Evolutionary conservation across 352 stramenopile genomes (phyloP), one percentile per base, ranked within the genome.

Genomic region (Albugo candida): DNA sequence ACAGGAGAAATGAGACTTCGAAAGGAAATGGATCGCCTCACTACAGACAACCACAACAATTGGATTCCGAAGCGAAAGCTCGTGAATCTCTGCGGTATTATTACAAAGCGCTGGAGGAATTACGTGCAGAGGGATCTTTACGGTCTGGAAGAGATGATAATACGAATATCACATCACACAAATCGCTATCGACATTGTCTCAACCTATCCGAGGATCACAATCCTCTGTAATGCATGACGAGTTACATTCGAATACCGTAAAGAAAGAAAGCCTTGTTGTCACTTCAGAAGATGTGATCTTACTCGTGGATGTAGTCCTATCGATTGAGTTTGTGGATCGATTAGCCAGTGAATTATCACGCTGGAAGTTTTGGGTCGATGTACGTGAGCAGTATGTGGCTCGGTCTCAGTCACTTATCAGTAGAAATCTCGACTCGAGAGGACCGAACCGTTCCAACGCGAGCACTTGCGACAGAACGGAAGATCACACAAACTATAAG

Each of bases 351-450:
- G 73, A 85, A 54, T 56, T 83, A 13, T 81, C 68, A n/a, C 62
- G 70, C 0, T 85, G 70, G 70, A 70, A 85, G 49, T 85, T 85
- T 38, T 85, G 73, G 68, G 70, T 85, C 13, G 73, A 85, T 36
- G 53, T 83, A 12, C 68, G 73, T 1, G 70, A 85, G 36, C 76
- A 78, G 60, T 85, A 79, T 54, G 72, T 85, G n/a, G 55, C 38
- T 24, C 24, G 24, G 24, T 31, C 3, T 8, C 24, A 31, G 24
- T 31, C 24, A 31, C 24, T 31, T 8, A 3, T 31, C 3, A 8
- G 8, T 31, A 3, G 24, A 8, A 43, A 24, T 8, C 8, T 43
- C 8, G 20, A 43, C 17, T 19, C 20, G 38, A 3, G 20, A 8
- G 38, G 38, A 19, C 17, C 3, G 17, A 43, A 43, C 8, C 17